These are phyloP conservation scores for Dorcoceras hygrometricum DNA, from an alignment of 257 asterid species.

Conservation along the genomic window DNA sequence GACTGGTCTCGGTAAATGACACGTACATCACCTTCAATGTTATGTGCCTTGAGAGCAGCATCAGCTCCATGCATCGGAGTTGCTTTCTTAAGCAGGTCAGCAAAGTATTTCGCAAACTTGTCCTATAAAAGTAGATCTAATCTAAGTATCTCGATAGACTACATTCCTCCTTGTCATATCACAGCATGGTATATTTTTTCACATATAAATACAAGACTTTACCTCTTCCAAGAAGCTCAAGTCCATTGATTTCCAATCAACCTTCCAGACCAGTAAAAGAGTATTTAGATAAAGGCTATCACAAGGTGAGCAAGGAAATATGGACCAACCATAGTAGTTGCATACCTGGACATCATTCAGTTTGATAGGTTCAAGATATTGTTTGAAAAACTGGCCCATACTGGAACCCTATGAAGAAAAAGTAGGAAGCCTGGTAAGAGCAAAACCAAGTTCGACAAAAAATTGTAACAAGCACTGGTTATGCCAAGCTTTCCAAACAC, in stretches of 20 bases:
- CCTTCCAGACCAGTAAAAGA: conserved; percentile 43
- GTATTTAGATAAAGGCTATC: conserved; percentile 25
- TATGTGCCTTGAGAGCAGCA: conserved; percentile 57
- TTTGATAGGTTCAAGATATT: conserved; percentile 92
- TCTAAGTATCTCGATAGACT: conserved; percentile 13
- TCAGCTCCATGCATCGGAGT: conserved; percentile 63
- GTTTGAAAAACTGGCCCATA: conserved; percentile 91
- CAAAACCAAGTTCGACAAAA: conserved; percentile 18
- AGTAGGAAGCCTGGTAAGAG: conserved; percentile 18
- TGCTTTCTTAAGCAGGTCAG: conserved; percentile 63
- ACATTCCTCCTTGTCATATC: not conserved
- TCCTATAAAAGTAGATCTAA: conserved; percentile 45
- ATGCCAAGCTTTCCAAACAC: not conserved
- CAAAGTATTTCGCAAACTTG: conserved; percentile 69
- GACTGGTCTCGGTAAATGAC: conserved; percentile 63
- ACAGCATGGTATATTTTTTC: conserved; percentile 3
- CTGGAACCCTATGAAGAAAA: conserved; percentile 74
- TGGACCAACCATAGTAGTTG: conserved; percentile 18
- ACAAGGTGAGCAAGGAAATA: conserved; percentile 15
- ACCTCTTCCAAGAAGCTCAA: conserved; percentile 93
- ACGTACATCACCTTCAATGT: conserved; percentile 78
- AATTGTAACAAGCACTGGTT: not conserved
- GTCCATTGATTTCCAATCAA: conserved; percentile 92
- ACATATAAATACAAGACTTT: conserved; percentile 26
- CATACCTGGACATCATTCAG: conserved; percentile 86